A percentile compares a stretch with the other conserved stretches of the same genome.
phyloP scores from a whole-genome alignment of 179 eudicot species.

The Actinidia arguta region DNA sequence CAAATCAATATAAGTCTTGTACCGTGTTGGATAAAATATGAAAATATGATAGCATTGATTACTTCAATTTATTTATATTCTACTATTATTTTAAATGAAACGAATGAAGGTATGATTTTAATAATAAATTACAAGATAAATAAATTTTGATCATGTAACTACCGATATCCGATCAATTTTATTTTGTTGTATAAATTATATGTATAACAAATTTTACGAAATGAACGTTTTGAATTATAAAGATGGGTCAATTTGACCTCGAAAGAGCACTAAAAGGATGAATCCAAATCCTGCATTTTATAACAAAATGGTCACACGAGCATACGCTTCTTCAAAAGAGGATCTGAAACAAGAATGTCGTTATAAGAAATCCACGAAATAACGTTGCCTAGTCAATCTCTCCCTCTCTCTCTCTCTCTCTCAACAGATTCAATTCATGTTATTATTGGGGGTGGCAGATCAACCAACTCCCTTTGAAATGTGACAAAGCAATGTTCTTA shows the following conservation, averaged over 20 bases:
- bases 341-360: slow-evolving; percentile 6
- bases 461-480: not conserved
- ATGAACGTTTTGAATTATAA: no score
- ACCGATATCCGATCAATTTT: no score
- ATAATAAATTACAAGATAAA: no score
- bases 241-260: no score
- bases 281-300: slow-evolving; percentile 9
- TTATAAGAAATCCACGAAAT: not conserved
- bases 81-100: no score
- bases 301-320: not conserved
- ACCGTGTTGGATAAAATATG: slow-evolving; percentile 9
- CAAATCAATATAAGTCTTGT: slow-evolving; percentile 4
- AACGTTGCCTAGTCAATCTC: not conserved
- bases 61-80: slow-evolving; percentile 9
- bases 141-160: no score
- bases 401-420: slow-evolving; percentile 12
- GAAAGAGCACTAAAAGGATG: slow-evolving; percentile 3
- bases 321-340: not conserved
- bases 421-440: not conserved
- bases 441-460: not conserved
- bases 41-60: not conserved
- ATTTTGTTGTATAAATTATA: no score
- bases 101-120: no score
- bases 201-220: no score
- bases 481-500: not conserved